phyloP scores from a whole-genome alignment of 1,139 yeast species.

The Candida tetrigidarum region DNA sequence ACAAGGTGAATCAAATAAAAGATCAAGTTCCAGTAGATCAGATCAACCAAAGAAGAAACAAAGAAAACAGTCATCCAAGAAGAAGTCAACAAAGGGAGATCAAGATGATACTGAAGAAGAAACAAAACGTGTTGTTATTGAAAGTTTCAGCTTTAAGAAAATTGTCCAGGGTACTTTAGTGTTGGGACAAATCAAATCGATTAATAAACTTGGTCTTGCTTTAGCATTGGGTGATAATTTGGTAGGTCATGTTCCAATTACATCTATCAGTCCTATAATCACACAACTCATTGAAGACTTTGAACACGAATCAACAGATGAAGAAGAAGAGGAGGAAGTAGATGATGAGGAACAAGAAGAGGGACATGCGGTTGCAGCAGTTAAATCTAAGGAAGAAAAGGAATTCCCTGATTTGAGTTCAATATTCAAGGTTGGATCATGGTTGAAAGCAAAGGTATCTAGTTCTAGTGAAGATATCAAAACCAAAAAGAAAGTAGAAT shows the following conservation, averaged over 20 bases:
- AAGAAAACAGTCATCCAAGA: constrained; percentile 17
- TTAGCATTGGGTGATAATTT: constrained; percentile 84
- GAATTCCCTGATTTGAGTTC: constrained; percentile 59
- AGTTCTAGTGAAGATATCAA: constrained; percentile 46
- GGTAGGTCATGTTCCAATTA: constrained; percentile 78
- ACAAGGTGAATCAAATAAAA: constrained; percentile 37
- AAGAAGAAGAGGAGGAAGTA: constrained; percentile 45
- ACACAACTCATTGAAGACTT: constrained; percentile 58
- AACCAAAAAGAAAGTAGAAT: constrained; percentile 68
- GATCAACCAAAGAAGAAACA: constrained; percentile 28
- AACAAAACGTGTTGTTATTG: constrained; percentile 47
- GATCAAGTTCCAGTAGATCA: constrained; percentile 29
- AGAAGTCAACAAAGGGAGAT: constrained; percentile 11
- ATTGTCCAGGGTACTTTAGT: constrained; percentile 73
- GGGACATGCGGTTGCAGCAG: constrained; percentile 31
- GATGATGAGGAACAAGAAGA: constrained; percentile 45
- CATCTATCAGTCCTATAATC: constrained; percentile 70
- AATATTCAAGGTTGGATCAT: constrained; percentile 75
- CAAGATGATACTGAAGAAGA: constrained; percentile 25
- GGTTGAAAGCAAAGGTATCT: constrained; percentile 79
- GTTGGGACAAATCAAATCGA: constrained; percentile 72
- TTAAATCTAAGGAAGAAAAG: constrained; percentile 27
- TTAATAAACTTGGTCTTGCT: constrained; percentile 65
- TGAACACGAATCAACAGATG: constrained; percentile 45
- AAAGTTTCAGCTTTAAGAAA: constrained; percentile 62